Conservation (phyloP, 176 grass and related monocot genomes). For the Paspalum vaginatum region DNA sequence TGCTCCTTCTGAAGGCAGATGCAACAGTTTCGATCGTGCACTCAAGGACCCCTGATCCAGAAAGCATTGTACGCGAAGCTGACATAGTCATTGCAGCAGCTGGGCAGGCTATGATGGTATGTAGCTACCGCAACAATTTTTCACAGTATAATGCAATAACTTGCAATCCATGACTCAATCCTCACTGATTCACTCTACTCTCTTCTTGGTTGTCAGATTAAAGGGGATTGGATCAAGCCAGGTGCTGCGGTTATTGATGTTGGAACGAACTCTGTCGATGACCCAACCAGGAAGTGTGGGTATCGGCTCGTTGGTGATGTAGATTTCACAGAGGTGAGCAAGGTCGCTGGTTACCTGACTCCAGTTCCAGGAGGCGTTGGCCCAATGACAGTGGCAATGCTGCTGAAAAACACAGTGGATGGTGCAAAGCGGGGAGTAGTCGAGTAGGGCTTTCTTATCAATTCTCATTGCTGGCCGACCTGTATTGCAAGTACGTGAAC, state of each 20-base stretch:
- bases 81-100: constrained; percentile 91
- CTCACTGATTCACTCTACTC: not conserved
- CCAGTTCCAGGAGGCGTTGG: constrained; percentile 90
- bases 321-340: constrained; percentile 76
- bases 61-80: constrained; percentile 73
- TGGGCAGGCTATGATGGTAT: constrained; percentile 92
- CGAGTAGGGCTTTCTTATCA: constrained; percentile 26
- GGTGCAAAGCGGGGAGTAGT: constrained; percentile 59
- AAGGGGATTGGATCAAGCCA: constrained; percentile 96
- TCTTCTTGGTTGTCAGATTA: constrained; percentile 64
- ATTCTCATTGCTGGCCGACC: not conserved
- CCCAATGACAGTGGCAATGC: constrained; percentile 90
- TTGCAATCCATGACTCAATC: not conserved
- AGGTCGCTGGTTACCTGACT: constrained; percentile 83
- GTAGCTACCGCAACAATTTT: not conserved
- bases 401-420: constrained; percentile 90
- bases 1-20: constrained; percentile 94
- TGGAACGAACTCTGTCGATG: constrained; percentile 78
- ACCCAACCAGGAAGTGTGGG: constrained; percentile 74
- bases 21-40: constrained; percentile 85
- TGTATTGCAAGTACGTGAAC: not conserved
- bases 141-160: not conserved
- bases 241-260: constrained; percentile 87
- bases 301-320: constrained; percentile 86
- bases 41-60: constrained; percentile 66